Conservation (phyloP, 2,329 filamentous ascomycete genomes). For the Fusarium neocosmosporiellum region DNA sequence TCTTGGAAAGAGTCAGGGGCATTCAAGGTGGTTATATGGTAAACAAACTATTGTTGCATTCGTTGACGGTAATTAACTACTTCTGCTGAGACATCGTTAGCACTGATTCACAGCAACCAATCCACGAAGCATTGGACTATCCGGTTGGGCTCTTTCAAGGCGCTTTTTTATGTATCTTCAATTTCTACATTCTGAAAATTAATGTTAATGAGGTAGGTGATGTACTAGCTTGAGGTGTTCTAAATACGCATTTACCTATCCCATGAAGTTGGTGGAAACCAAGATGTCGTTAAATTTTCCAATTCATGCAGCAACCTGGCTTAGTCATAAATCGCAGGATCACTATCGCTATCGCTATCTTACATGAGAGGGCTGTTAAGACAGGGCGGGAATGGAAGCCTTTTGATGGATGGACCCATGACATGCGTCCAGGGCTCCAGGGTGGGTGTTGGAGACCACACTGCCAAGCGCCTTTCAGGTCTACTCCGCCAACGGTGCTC, state of each 20-base stretch:
- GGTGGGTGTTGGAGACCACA: background rate
- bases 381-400: background rate
- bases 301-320: background rate
- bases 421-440: background rate
- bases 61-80: background rate
- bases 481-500: background rate
- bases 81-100: background rate
- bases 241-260: background rate
- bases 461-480: background rate
- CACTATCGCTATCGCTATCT: background rate
- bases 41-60: background rate
- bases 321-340: background rate
- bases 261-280: background rate
- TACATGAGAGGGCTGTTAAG: background rate
- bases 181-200: background rate
- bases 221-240: background rate
- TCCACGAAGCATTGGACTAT: background rate
- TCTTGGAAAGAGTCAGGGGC: background rate
- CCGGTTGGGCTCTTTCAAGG: background rate
- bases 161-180: background rate
- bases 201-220: background rate
- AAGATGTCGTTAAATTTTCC: background rate
- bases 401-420: background rate
- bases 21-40: background rate
- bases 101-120: background rate